Evolutionary conservation across 495 filamentous ascomycete species (phyloP).

Genomic region (Bacidia gigantensis): DNA sequence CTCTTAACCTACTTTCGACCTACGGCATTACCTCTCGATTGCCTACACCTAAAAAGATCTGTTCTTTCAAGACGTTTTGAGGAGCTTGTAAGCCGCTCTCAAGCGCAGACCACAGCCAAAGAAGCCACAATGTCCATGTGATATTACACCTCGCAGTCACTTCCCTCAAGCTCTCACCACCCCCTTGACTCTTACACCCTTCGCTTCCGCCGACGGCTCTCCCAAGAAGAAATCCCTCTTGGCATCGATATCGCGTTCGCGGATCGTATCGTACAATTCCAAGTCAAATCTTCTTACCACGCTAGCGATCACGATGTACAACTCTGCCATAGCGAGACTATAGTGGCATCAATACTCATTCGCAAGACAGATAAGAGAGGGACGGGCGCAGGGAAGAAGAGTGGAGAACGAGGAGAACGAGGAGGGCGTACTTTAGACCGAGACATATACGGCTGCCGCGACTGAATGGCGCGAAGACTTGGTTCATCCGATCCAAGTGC

Average conservation of each 20-base stretch:
- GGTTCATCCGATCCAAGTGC: conserved; percentile 20
- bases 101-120: too few relatives aligned
- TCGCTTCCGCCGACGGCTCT: conserved; percentile 16
- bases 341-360: conserved; percentile 7
- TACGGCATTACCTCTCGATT: too few relatives aligned
- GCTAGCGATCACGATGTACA: conserved; percentile 26
- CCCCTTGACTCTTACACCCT: conserved; percentile 20
- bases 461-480: conserved; percentile 29
- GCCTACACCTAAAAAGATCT: too few relatives aligned
- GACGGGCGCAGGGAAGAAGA: conserved; percentile 20
- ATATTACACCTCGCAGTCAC: too few relatives aligned
- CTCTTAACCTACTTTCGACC: too few relatives aligned
- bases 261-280: conserved; percentile 24
- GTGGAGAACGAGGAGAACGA: too few relatives aligned
- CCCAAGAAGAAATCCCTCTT: conserved; percentile 22
- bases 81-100: too few relatives aligned
- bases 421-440: conserved; percentile 18
- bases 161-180: not conserved
- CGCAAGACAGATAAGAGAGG: not conserved
- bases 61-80: too few relatives aligned
- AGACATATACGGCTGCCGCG: conserved; percentile 31
- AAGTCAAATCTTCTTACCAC: conserved; percentile 29
- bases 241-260: conserved; percentile 20
- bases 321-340: conserved; percentile 33
- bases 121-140: too few relatives aligned